Conservation (phyloP, 192 early-diverging fungal genomes). For the Dispira simplex region DNA sequence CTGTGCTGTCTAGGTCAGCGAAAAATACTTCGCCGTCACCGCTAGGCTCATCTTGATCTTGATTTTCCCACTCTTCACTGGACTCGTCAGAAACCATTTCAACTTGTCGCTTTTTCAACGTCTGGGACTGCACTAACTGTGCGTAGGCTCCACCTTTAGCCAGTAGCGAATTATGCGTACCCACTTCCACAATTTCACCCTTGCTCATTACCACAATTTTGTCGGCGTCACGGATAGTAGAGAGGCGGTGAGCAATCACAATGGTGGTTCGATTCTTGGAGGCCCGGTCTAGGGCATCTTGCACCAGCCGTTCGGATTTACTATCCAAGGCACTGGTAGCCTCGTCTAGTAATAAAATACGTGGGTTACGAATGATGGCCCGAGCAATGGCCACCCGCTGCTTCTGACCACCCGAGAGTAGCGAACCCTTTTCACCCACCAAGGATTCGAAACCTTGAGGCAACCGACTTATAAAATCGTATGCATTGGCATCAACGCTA, state of each 20-base stretch:
- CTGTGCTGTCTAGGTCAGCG: no score
- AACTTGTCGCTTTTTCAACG: slow-evolving; percentile 25
- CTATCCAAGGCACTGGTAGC: slow-evolving; percentile 83
- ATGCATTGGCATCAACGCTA: slow-evolving; percentile 50
- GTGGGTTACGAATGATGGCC: slow-evolving; percentile 75
- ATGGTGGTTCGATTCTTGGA: slow-evolving; percentile 69
- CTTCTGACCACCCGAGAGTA: slow-evolving; percentile 88
- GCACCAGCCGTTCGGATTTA: slow-evolving; percentile 60
- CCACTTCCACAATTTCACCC: slow-evolving; percentile 55
- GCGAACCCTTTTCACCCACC: slow-evolving; percentile 74
- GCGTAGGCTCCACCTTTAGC: slow-evolving; percentile 39
- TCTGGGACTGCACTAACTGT: slow-evolving; percentile 49
- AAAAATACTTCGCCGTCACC: no score
- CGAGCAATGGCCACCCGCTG: slow-evolving; percentile 94
- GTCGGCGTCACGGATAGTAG: slow-evolving; percentile 78
- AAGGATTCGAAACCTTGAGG: slow-evolving; percentile 73
- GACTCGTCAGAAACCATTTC: not conserved
- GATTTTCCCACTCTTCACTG: no score
- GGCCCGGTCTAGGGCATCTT: slow-evolving; percentile 67
- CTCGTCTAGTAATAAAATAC: slow-evolving; percentile 79
- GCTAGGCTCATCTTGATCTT: no score
- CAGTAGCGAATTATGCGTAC: slow-evolving; percentile 65
- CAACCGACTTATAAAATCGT: slow-evolving; percentile 54
- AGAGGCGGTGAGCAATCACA: slow-evolving; percentile 80
- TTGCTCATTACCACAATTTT: slow-evolving; percentile 69